A percentile compares a stretch with the other conserved stretches of the same genome.
These are phyloP conservation scores for Podospora anserina DNA, from an alignment of 495 filamentous ascomycete species.

Conservation along the genomic window DNA sequence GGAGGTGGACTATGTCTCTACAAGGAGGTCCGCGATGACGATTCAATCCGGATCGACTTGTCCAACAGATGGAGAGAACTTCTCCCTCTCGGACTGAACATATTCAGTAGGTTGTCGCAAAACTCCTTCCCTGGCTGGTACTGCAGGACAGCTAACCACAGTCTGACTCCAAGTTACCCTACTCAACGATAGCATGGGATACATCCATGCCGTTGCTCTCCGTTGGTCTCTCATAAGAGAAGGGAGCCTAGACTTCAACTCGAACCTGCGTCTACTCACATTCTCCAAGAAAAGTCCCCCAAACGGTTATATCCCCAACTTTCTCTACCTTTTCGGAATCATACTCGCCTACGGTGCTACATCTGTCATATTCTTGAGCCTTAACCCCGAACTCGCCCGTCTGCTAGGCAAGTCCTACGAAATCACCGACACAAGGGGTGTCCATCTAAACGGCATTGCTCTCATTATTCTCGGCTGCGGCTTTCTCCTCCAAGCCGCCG, in stretches of 20 bases:
- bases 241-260: constrained; percentile 41
- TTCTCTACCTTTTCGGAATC: constrained; percentile 30
- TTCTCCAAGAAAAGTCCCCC: constrained; percentile 23
- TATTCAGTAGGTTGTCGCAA: constrained; percentile 21
- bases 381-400: constrained; percentile 27
- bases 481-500: constrained; percentile 33
- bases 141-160: not conserved
- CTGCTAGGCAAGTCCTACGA: constrained; percentile 19
- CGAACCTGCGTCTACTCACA: constrained; percentile 43
- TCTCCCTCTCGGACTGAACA: constrained; percentile 29
- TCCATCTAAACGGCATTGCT: constrained; percentile 35
- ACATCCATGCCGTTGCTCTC: constrained; percentile 39
- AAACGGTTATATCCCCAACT: constrained; percentile 34
- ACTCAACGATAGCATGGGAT: constrained; percentile 39
- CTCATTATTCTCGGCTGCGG: constrained; percentile 36
- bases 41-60: constrained; percentile 21
- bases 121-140: no score
- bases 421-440: constrained; percentile 15
- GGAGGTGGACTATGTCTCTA: constrained; percentile 22
- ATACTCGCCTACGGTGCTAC: constrained; percentile 39
- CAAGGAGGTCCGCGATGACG: constrained; percentile 17
- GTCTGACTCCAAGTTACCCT: constrained; percentile 27
- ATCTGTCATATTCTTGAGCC: constrained; percentile 37
- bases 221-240: constrained; percentile 45
- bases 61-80: constrained; percentile 26